Conservation (phyloP, 345 rosid genomes). For the Toxicodendron radicans region DNA sequence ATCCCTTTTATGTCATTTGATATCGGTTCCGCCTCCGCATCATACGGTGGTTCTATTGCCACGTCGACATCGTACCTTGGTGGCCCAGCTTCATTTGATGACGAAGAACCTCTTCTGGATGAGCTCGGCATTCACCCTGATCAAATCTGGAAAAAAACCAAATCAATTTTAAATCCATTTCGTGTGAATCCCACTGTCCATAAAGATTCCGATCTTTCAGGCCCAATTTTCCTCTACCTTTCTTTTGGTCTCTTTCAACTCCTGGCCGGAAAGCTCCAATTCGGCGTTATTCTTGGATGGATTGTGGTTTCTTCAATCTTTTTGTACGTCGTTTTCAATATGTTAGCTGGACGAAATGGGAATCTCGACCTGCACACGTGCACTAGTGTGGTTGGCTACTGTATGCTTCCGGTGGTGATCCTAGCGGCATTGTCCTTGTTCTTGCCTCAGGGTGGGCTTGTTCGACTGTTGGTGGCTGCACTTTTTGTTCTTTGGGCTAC, state of each 20-base stretch:
- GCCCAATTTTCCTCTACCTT: slow-evolving; percentile 82
- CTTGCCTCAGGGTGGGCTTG: slow-evolving; percentile 60
- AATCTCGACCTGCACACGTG: slow-evolving; percentile 82
- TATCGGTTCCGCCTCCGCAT: slow-evolving; percentile 62
- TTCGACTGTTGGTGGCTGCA: slow-evolving; percentile 54
- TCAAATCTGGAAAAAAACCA: slow-evolving; percentile 92
- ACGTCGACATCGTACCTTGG: slow-evolving; percentile 37
- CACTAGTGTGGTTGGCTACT: slow-evolving; percentile 88
- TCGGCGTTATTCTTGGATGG: slow-evolving; percentile 95
- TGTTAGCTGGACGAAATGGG: slow-evolving; percentile 92
- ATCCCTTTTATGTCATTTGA: slow-evolving; percentile 97
- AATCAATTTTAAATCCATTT: slow-evolving; percentile 78
- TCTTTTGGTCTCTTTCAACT: slow-evolving; percentile 81
- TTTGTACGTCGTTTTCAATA: slow-evolving; percentile 80
- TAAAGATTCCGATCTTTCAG: slow-evolving; percentile 83
- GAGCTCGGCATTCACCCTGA: slow-evolving; percentile 98
- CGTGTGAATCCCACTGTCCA: slow-evolving; percentile 68
- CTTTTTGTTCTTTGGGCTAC: slow-evolving; percentile 81
- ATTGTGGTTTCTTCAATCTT: slow-evolving; percentile 89
- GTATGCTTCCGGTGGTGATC: slow-evolving; percentile 77
- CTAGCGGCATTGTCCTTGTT: slow-evolving; percentile 76
- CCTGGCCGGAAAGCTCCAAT: slow-evolving; percentile 92
- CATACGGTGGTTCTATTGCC: slow-evolving; percentile 62
- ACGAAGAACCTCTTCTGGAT: slow-evolving; percentile 91
- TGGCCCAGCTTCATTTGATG: slow-evolving; percentile 53